phyloP scores from a whole-genome alignment of 768 basidiomycete genomes.

The Amanita fuliginea region DNA sequence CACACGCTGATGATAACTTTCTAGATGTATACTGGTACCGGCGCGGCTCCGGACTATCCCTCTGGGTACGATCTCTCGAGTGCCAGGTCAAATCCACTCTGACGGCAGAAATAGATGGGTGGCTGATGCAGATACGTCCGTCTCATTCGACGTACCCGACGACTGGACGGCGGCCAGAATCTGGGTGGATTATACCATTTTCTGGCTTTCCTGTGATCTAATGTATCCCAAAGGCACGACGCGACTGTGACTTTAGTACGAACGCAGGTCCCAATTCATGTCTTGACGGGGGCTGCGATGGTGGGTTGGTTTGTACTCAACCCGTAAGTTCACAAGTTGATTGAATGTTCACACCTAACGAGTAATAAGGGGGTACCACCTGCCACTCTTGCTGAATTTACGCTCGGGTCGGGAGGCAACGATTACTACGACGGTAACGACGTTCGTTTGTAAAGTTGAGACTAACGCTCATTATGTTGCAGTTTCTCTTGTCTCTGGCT shows the following conservation, averaged over 20 bases:
- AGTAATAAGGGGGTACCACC: no score
- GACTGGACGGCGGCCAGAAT: conserved; percentile 58
- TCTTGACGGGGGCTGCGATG: conserved; percentile 30
- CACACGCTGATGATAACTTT: neutral
- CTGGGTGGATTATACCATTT: conserved; percentile 21
- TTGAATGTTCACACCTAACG: no score
- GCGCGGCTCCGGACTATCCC: conserved; percentile 34
- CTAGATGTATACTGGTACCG: conserved; percentile 51
- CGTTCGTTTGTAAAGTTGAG: no score
- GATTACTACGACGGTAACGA: no score
- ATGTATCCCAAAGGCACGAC: conserved; percentile 36
- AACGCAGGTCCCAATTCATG: conserved; percentile 51
- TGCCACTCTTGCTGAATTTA: no score
- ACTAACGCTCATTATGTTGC: neutral
- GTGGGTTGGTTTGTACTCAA: conserved; percentile 30
- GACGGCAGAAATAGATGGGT: conserved; percentile 25
- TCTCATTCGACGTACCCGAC: conserved; percentile 44
- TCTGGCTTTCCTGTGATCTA: neutral
- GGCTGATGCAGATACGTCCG: conserved; percentile 23
- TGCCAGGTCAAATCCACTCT: neutral
- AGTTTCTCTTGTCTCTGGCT: conserved; percentile 62
- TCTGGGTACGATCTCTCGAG: conserved; percentile 29
- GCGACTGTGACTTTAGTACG: conserved; percentile 48
- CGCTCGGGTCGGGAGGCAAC: no score
- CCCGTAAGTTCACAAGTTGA: no score